Conservation (phyloP, 768 basidiomycete species). For the Mycena haematopus region DNA sequence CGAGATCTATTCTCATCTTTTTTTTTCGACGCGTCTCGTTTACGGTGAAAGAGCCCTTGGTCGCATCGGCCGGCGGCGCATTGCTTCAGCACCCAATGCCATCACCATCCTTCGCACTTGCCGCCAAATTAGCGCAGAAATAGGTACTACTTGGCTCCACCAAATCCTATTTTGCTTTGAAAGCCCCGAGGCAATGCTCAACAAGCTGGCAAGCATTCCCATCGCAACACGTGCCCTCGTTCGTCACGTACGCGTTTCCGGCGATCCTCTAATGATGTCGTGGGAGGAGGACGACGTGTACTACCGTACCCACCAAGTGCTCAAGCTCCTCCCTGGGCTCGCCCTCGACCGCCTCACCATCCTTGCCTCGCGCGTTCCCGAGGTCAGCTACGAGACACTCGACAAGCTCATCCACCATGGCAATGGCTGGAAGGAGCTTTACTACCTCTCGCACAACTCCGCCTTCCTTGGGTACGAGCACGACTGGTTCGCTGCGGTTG, state of each 20-base stretch:
- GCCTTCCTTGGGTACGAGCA: slow-evolving; percentile 4
- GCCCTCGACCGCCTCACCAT: slow-evolving; percentile 17
- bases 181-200: slow-evolving; percentile 9
- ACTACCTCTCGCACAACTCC: slow-evolving; percentile 9
- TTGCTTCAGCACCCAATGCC: not conserved
- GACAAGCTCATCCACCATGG: slow-evolving; percentile 13
- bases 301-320: slow-evolving; percentile 8
- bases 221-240: slow-evolving; percentile 8
- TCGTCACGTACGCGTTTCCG: slow-evolving; percentile 11
- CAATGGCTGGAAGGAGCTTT: slow-evolving; percentile 16
- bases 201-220: slow-evolving; percentile 14
- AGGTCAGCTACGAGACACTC: slow-evolving; percentile 1
- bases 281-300: not conserved
- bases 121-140: slow-evolving; percentile 1
- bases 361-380: too few species aligned
- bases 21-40: slow-evolving; percentile 10
- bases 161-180: slow-evolving; percentile 9
- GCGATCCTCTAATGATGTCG: slow-evolving; percentile 7
- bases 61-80: not conserved
- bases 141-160: slow-evolving; percentile 7
- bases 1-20: slow-evolving; percentile 6
- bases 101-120: slow-evolving; percentile 14
- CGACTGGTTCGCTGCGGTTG: not conserved
- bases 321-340: slow-evolving; percentile 19
- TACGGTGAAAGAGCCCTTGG: not conserved